phyloP scores from a whole-genome alignment of 305 asterid species.

The Fraxinus sp. region DNA sequence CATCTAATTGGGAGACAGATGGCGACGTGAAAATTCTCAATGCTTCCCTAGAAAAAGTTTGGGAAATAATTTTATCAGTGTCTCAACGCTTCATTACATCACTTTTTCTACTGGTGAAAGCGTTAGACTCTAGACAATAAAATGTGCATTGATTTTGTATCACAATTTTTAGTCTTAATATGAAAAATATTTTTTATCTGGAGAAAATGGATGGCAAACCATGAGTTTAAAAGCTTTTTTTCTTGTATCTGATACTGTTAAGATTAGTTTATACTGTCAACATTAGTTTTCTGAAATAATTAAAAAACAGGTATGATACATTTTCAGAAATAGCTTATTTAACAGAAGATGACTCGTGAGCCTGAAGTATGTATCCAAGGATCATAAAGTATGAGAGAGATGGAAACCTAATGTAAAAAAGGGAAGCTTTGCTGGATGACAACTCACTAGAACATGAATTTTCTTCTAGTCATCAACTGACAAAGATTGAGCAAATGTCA shows the following conservation, averaged over 20 bases:
- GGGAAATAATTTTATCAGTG: neutral
- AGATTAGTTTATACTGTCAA: neutral
- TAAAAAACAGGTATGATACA: neutral
- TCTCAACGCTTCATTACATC: conserved; percentile 4
- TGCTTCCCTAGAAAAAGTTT: neutral
- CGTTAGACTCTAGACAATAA: neutral
- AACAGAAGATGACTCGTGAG: conserved; percentile 9
- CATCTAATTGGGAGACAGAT: neutral
- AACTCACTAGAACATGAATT: neutral
- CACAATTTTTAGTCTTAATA: neutral
- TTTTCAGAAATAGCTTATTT: neutral
- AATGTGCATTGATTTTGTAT: too few relatives aligned
- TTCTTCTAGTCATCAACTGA: neutral
- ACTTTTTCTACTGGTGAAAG: neutral
- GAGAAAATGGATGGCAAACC: conserved; percentile 1
- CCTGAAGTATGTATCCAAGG: neutral
- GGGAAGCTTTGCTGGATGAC: conserved; percentile 3
- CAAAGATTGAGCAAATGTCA: neutral
- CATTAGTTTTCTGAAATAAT: neutral
- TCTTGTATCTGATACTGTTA: neutral
- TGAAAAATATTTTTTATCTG: neutral
- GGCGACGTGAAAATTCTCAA: neutral
- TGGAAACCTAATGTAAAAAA: neutral
- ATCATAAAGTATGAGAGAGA: neutral
- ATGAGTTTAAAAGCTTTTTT: neutral